Percentiles rank a stretch among this genome's conserved stretches.
phyloP scores from a whole-genome alignment of 495 filamentous ascomycete species.

The Podospora pseudoanserina region DNA sequence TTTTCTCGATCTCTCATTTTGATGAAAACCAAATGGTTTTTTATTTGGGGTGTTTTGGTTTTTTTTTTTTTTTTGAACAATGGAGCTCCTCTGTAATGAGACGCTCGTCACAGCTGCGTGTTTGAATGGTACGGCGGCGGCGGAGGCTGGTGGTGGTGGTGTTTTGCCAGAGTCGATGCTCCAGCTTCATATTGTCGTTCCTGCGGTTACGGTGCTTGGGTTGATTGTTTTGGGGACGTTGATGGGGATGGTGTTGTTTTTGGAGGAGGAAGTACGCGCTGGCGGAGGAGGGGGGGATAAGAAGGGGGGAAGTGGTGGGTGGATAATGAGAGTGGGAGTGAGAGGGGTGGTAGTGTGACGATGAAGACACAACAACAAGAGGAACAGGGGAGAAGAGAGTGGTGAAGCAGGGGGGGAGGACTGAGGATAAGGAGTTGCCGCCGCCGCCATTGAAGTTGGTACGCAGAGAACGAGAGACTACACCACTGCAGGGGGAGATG shows the following conservation, averaged over 20 bases:
- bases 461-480: background rate
- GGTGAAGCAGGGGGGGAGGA: background rate
- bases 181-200: background rate
- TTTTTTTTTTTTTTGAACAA: background rate
- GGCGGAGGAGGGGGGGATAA: background rate
- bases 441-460: background rate
- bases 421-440: background rate
- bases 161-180: background rate
- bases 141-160: background rate
- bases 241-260: background rate
- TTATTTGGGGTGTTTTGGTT: background rate
- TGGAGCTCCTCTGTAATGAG: background rate
- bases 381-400: background rate
- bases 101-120: background rate
- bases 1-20: no score
- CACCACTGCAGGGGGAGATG: background rate
- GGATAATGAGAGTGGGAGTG: background rate
- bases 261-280: background rate
- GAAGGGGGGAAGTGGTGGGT: background rate
- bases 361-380: background rate
- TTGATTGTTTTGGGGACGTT: background rate
- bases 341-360: background rate
- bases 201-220: background rate
- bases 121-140: background rate
- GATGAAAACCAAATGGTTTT: background rate